Evolutionary conservation across 768 basidiomycete species (phyloP).

Genomic region (Obba rivulosa): DNA sequence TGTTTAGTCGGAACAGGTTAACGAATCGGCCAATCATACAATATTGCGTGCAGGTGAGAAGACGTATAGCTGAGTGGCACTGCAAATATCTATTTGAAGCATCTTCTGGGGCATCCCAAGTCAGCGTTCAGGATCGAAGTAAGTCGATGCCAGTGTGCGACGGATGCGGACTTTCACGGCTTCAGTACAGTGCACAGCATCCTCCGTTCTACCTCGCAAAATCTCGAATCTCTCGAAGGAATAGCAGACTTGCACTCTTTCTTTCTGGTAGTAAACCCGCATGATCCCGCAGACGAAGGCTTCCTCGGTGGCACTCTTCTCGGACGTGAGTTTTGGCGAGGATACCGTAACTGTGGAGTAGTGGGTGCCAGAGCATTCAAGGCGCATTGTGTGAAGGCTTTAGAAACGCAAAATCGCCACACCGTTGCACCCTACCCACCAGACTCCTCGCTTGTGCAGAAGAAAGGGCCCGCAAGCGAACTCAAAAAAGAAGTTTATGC

Average conservation of each 20-base stretch:
- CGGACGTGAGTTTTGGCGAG: conserved; percentile 65
- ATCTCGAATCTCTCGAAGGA: conserved; percentile 47
- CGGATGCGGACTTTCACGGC: background rate
- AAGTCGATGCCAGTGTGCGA: conserved; percentile 2
- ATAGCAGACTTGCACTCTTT: conserved; percentile 56
- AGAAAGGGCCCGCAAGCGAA: conserved; percentile 19
- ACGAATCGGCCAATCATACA: background rate
- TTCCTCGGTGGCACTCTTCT: conserved; percentile 59
- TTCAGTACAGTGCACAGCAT: conserved; percentile 36
- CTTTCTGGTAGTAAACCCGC: conserved; percentile 54
- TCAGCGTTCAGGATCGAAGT: conserved; percentile 3
- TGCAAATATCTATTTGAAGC: conserved; percentile 47
- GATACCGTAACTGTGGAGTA: conserved; percentile 52
- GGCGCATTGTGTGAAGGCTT: conserved; percentile 31
- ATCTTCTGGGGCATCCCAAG: background rate
- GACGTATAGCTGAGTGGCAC: conserved; percentile 60
- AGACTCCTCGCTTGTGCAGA: conserved; percentile 5
- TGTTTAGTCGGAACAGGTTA: conserved; percentile 17
- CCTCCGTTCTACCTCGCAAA: conserved; percentile 44
- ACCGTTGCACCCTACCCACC: background rate
- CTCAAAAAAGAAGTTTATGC: conserved; percentile 56
- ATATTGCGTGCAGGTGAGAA: conserved; percentile 28
- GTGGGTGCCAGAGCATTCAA: conserved; percentile 55
- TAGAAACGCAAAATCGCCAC: background rate
- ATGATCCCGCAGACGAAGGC: conserved; percentile 39